Evolutionary conservation across 768 basidiomycete species (phyloP), one percentile per base, ranked within the genome.

Genomic region (Pleurotus citrinopileatus): DNA sequence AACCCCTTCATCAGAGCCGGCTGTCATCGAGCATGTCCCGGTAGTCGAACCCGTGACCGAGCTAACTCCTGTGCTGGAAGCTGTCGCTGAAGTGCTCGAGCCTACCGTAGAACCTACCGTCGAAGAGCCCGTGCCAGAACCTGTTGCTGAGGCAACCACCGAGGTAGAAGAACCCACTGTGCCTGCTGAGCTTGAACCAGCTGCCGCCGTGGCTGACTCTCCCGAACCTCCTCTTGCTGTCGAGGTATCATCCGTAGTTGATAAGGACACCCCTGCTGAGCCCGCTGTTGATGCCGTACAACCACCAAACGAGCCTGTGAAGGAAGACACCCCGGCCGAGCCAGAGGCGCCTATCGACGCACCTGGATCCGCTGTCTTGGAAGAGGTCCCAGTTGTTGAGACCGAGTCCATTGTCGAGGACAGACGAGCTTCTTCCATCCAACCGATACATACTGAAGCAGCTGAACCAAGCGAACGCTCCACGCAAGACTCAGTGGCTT

Each of bases 311-410:
- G 57, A 46, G 25, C 40, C 54, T 29, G 56, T 32, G 20, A 59
- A 59, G 27, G 65, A 56, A 23, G 36, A 52, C 26, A 36, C 57
- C 12, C 42, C 40, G 34, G 55, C 42, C 32, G 32, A 10, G 12
- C 38, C 38, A 34, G 32, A 34, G 32, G 32, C n/a, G 32, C n/a
- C 32, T n/a, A 3, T n/a, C 32, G 32, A 10, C 32, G 32, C 9
- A 34, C 10, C 32, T 34, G 32, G n/a, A n/a, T n/a, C 55, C 3
- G 55, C 58, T 19, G 53, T 55, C 25, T 40, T 62, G 25, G 52
- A 56, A 3, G 57, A 55, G 9, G 59, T 62, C 23, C 61, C 61
- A 15, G 55, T 60, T 32, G 61, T 62, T 20, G 61, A 62, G 22
- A 34, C 42, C 34, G 53, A 42, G n/a, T 56, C 61, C 12, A 56